These are phyloP conservation scores for Pseudomassariella vexata DNA, from an alignment of 2,329 filamentous ascomycete genomes.

Conservation along the genomic window DNA sequence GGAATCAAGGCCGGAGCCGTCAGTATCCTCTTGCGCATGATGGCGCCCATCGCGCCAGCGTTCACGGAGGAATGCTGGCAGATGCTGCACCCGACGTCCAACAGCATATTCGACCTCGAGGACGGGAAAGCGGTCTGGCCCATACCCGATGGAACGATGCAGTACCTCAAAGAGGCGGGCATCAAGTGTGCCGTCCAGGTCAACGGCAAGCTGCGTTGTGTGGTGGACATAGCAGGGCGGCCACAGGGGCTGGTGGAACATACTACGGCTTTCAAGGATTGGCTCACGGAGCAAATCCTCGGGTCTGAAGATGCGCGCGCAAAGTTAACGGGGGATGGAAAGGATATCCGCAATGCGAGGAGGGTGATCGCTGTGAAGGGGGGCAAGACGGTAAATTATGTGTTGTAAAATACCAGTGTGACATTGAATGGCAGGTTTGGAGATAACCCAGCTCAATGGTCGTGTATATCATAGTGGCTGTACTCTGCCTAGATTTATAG, in stretches of 20 bases:
- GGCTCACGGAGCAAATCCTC: constrained; percentile 57
- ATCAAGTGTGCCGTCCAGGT: constrained; percentile 65
- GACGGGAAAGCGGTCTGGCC: constrained; percentile 57
- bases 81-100: constrained; percentile 36
- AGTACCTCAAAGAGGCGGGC: constrained; percentile 42
- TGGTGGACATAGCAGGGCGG: constrained; percentile 55
- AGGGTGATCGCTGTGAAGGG: constrained; percentile 36
- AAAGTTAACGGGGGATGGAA: constrained; percentile 43
- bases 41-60: constrained; percentile 75
- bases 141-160: constrained; percentile 40
- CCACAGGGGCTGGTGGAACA: constrained; percentile 31
- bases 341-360: constrained; percentile 31
- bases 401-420: no score
- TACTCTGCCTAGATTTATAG: no score
- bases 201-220: constrained; percentile 71
- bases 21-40: constrained; percentile 59
- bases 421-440: no score
- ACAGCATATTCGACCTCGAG: constrained; percentile 37
- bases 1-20: constrained; percentile 43
- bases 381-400: constrained; percentile 71
- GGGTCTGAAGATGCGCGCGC: constrained; percentile 53
- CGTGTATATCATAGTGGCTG: no score
- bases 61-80: constrained; percentile 79
- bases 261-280: constrained; percentile 39
- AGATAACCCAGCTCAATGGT: constrained; percentile 10